A percentile compares a stretch with the other conserved stretches of the same genome.
Conservation (phyloP, 1,139 yeast genomes). For the Geotrichum aggregatum region DNA sequence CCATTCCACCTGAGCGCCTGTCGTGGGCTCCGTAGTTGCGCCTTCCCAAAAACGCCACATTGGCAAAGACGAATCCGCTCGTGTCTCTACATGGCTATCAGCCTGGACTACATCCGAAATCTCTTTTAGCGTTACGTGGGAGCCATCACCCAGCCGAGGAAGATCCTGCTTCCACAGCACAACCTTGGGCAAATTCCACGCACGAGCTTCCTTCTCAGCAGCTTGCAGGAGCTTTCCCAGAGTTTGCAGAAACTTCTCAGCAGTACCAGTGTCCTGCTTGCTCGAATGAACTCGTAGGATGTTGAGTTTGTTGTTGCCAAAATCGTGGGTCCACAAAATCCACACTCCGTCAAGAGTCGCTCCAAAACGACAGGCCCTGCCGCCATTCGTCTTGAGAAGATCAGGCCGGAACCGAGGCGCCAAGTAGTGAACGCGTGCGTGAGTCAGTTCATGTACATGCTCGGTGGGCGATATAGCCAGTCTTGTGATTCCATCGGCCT, state of each 20-base stretch:
- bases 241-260: slow-evolving; percentile 18
- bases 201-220: slow-evolving; percentile 29
- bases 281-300: slow-evolving; percentile 33
- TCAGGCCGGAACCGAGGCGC: slow-evolving; percentile 27
- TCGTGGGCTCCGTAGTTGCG: slow-evolving; percentile 2
- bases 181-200: slow-evolving; percentile 27
- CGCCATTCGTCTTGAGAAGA: slow-evolving; percentile 14
- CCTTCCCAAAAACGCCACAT: slow-evolving; percentile 26
- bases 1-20: slow-evolving; percentile 27
- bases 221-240: slow-evolving; percentile 28
- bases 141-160: slow-evolving; percentile 23
- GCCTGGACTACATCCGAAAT: background rate
- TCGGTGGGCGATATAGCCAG: slow-evolving; percentile 40
- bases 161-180: slow-evolving; percentile 32
- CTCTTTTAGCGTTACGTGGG: slow-evolving; percentile 6
- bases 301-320: slow-evolving; percentile 40
- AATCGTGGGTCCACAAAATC: slow-evolving; percentile 49
- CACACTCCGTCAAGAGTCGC: slow-evolving; percentile 37
- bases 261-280: slow-evolving; percentile 4
- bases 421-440: slow-evolving; percentile 42
- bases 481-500: slow-evolving; percentile 33
- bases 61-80: slow-evolving; percentile 31
- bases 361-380: slow-evolving; percentile 35
- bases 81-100: slow-evolving; percentile 11
- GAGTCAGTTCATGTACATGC: slow-evolving; percentile 44